A percentile compares a stretch with the other conserved stretches of the same genome.
These are phyloP conservation scores for Kuraishia molischiana DNA, from an alignment of 805 yeast genomes.

Conservation along the genomic window DNA sequence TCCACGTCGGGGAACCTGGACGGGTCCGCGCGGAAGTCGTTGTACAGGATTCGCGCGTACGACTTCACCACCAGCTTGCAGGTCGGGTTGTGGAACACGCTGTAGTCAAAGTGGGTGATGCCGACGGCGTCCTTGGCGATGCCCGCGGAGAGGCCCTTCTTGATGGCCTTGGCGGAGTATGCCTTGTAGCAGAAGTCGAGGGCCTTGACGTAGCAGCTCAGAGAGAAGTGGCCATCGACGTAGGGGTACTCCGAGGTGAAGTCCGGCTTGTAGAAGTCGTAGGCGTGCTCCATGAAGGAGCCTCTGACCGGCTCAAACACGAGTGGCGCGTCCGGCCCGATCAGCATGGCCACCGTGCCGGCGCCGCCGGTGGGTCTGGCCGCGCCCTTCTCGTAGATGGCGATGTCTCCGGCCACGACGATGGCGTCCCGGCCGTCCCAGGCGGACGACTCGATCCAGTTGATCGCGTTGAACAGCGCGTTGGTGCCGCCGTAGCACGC, in stretches of 20 bases:
- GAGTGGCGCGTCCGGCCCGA: conserved; percentile 97
- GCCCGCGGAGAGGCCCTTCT: conserved; percentile 34
- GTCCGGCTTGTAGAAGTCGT: conserved; percentile 97
- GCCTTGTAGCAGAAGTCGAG: conserved; percentile 77
- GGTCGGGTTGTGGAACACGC: conserved; percentile 96
- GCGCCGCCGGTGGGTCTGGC: conserved; percentile 99
- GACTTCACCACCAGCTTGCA: conserved; percentile 92
- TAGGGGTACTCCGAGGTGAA: conserved; percentile 93
- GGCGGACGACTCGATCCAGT: conserved; percentile 91
- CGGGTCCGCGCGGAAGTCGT: conserved; percentile 75
- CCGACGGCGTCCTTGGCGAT: conserved; percentile 51
- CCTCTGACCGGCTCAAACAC: conserved; percentile 88
- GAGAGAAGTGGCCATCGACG: conserved; percentile 95
- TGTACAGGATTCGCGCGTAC: conserved; percentile 83
- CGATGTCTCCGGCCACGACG: conserved; percentile 96
- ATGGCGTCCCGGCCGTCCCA: conserved; percentile 99
- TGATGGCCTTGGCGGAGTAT: conserved; percentile 68
- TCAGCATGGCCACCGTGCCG: conserved; percentile 87
- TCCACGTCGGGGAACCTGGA: conserved; percentile 49
- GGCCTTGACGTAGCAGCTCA: conserved; percentile 90
- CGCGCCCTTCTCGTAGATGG: conserved; percentile 92
- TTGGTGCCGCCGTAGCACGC: conserved; percentile 99
- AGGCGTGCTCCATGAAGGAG: conserved; percentile 91
- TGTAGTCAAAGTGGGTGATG: conserved; percentile 75
- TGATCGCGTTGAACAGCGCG: conserved; percentile 86